Evolutionary conservation across 306 rosid species (phyloP).

Genomic region (Quercus aquifolioides): DNA sequence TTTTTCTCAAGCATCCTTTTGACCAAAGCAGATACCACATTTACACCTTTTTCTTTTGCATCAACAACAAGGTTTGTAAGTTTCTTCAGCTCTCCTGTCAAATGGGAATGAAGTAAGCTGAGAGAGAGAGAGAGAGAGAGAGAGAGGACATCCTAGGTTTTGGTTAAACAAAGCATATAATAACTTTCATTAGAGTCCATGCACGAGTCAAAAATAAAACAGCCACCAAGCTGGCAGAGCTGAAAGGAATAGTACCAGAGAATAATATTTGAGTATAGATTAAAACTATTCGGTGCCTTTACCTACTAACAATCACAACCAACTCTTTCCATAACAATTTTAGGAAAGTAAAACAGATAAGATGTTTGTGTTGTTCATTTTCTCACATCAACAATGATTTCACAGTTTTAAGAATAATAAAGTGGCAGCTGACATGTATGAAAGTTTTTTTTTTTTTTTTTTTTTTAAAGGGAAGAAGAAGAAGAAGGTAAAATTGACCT

Average conservation of each 20-base stretch:
- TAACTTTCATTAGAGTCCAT: background rate
- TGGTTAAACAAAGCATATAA: background rate
- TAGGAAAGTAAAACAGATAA: no score
- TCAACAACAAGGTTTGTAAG: slow-evolving; percentile 53
- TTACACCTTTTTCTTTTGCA: slow-evolving; percentile 43
- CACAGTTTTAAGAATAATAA: no score
- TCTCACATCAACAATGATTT: no score
- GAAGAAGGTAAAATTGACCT: background rate
- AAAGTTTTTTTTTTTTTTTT: no score
- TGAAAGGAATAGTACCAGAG: background rate
- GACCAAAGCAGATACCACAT: slow-evolving; percentile 52
- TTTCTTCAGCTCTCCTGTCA: slow-evolving; percentile 69
- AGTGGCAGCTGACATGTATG: no score
- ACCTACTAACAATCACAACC: no score
- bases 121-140: background rate
- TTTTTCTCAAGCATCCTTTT: slow-evolving; percentile 69
- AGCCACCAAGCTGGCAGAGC: background rate
- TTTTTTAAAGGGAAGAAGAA: no score
- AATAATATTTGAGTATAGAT: background rate
- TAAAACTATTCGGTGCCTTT: no score
- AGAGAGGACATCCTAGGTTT: background rate
- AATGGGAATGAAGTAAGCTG: slow-evolving; percentile 4
- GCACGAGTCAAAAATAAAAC: background rate
- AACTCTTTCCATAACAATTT: no score
- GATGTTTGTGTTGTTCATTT: no score